Conservation (phyloP, 345 rosid genomes). For the Populus alba region DNA sequence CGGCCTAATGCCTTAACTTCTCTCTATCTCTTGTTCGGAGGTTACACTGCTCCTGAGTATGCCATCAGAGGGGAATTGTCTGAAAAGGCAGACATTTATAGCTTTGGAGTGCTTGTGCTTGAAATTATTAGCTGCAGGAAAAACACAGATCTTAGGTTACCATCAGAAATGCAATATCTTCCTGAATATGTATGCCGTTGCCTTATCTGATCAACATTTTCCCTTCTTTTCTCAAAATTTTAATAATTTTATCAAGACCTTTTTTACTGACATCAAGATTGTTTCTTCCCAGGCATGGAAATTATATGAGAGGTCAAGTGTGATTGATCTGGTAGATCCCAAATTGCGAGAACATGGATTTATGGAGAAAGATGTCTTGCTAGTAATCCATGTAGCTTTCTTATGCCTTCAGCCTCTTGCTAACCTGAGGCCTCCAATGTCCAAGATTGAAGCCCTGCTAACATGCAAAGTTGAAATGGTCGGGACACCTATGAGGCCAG, state of each 20-base stretch:
- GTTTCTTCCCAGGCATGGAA: slow-evolving; percentile 54
- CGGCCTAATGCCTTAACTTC: not conserved
- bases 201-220: not conserved
- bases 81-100: slow-evolving; percentile 68
- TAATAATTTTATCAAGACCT: not conserved
- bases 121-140: slow-evolving; percentile 65
- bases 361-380: slow-evolving; percentile 41
- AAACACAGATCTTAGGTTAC: slow-evolving; percentile 53
- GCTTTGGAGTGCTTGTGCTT: slow-evolving; percentile 62
- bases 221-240: not conserved
- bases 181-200: slow-evolving; percentile 56
- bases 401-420: slow-evolving; percentile 56
- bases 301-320: slow-evolving; percentile 38
- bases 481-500: slow-evolving; percentile 37
- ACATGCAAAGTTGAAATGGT: slow-evolving; percentile 41
- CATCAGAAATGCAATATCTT: slow-evolving; percentile 65
- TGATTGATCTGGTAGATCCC: slow-evolving; percentile 47
- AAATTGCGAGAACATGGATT: slow-evolving; percentile 35
- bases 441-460: slow-evolving; percentile 54
- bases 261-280: not conserved
- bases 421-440: slow-evolving; percentile 56
- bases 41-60: slow-evolving; percentile 73
- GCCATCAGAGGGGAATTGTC: slow-evolving; percentile 67
- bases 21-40: slow-evolving; percentile 25
- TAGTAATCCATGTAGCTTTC: slow-evolving; percentile 48